Evolutionary conservation across 352 stramenopile genomes (phyloP).

Genomic region (Phytophthora boehmeriae): DNA sequence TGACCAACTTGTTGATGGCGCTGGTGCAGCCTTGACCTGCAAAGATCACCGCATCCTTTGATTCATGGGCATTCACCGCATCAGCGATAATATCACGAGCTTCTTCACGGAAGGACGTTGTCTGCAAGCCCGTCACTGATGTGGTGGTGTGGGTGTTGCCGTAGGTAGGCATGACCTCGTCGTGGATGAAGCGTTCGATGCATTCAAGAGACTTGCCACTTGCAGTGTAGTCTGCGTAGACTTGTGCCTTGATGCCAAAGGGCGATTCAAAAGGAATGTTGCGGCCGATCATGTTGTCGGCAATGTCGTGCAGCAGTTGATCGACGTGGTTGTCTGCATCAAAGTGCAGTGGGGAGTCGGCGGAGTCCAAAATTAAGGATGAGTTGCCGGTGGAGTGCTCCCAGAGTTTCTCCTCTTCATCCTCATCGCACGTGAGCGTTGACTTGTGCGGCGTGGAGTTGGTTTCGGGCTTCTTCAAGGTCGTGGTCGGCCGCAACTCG

Average conservation of each 20-base stretch:
- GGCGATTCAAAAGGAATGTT: conserved; percentile 59
- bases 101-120: conserved; percentile 94
- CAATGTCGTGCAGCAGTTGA: conserved; percentile 39
- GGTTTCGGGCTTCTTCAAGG: conserved; percentile 22
- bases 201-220: conserved; percentile 86
- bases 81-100: conserved; percentile 92
- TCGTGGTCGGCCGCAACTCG: conserved; percentile 12
- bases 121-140: conserved; percentile 71
- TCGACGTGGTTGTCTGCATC: conserved; percentile 7
- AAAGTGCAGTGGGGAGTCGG: conserved; percentile 14
- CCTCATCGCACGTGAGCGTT: conserved; percentile 7
- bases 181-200: conserved; percentile 91
- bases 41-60: conserved; percentile 96
- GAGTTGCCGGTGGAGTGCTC: conserved; percentile 20
- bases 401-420: conserved; percentile 16
- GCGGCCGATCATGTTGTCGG: conserved; percentile 57
- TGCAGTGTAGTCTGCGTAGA: conserved; percentile 96
- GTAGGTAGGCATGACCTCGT: conserved; percentile 93
- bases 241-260: conserved; percentile 75
- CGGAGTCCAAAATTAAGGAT: conserved; percentile 22
- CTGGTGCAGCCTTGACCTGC: conserved; percentile 83
- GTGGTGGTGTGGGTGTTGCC: conserved; percentile 96
- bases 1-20: conserved; percentile 89
- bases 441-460: conserved; percentile 13
- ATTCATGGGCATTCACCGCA: conserved; percentile 81